These are phyloP conservation scores for Aphanoascus verrucosus DNA, from an alignment of 2,329 filamentous ascomycete species.

Conservation along the genomic window DNA sequence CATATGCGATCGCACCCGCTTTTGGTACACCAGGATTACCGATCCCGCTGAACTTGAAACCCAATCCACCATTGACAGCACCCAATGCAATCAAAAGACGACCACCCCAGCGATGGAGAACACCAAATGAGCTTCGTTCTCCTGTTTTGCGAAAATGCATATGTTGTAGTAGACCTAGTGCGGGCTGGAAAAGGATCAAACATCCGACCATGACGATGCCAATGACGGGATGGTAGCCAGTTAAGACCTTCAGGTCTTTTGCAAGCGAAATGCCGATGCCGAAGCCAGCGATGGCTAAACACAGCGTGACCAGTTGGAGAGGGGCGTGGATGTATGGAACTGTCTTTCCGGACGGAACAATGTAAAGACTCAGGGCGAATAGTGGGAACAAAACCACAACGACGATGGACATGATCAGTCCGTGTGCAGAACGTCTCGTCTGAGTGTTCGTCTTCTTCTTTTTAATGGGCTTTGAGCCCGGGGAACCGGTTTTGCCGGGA, in stretches of 20 bases:
- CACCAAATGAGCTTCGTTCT: conserved; percentile 32
- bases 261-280: conserved; percentile 44
- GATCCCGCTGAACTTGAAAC: conserved; percentile 39
- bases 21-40: conserved; percentile 24
- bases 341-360: conserved; percentile 12
- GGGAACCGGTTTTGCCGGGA: not conserved
- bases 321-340: conserved; percentile 30
- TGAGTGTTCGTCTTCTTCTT: conserved; percentile 1
- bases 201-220: conserved; percentile 42
- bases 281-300: conserved; percentile 40
- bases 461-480: not conserved
- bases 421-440: conserved; percentile 18
- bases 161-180: conserved; percentile 45
- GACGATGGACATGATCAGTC: conserved; percentile 21
- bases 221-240: conserved; percentile 42
- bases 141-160: conserved; percentile 39
- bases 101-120: conserved; percentile 47
- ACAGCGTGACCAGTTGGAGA: conserved; percentile 40
- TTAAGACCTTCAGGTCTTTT: conserved; percentile 27
- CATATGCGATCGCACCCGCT: conserved; percentile 36
- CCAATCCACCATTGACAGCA: conserved; percentile 49
- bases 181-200: conserved; percentile 48
- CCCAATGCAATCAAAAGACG: conserved; percentile 42
- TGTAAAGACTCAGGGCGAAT: conserved; percentile 17
- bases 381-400: conserved; percentile 22